Base-by-base conservation (phyloP, 768 basidiomycete genomes). In the Suillus paluster region DNA sequence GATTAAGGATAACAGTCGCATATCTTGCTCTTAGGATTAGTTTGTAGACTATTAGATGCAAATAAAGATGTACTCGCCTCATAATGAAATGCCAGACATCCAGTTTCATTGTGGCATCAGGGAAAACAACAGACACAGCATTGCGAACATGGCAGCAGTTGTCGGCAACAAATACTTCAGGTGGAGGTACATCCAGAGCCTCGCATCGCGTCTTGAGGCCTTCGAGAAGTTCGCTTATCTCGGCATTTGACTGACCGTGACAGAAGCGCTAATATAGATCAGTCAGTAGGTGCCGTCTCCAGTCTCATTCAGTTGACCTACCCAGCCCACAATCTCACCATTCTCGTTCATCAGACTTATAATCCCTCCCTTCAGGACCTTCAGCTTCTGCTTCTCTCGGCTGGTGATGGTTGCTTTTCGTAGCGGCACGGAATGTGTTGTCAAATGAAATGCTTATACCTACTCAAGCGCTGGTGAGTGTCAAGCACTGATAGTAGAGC, bases 31-130 rank as follows among this genome's bases (percentile, higher is more conserved):
- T n/a, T n/a, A n/a, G n/a, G n/a, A n/a, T n/a, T n/a, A n/a, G n/a
- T n/a, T n/a, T n/a, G n/a, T n/a, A n/a, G n/a, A n/a, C n/a, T n/a
- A n/a, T n/a, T n/a, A n/a, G n/a, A n/a, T n/a, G n/a, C n/a, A n/a
- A n/a, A n/a, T n/a, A n/a, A n/a, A n/a, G n/a, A 15, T 23, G 14
- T 21, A 15, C 55, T 44, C 44, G 66, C 69, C 70, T 46, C 46
- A 61, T 57, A 4, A 69, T 54, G 17, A 69, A 66, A 38, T 72
- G 71, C 58, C 62, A 71, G 0, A 71, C 63, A 50, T 72, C 70
- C 0, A 66, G 64, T 1, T 60, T 23, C 6, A 63, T 58, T 9
- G 21, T 41, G 0, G 36, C 57, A 2, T 59, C 10, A 5, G 64
- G 64, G 41, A 71, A 62, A 2, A 58, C 59, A 1, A 38, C 14